Conservation (phyloP, 225 moss, liverwort and hornwort genomes). For the Marchantia paleacea region DNA sequence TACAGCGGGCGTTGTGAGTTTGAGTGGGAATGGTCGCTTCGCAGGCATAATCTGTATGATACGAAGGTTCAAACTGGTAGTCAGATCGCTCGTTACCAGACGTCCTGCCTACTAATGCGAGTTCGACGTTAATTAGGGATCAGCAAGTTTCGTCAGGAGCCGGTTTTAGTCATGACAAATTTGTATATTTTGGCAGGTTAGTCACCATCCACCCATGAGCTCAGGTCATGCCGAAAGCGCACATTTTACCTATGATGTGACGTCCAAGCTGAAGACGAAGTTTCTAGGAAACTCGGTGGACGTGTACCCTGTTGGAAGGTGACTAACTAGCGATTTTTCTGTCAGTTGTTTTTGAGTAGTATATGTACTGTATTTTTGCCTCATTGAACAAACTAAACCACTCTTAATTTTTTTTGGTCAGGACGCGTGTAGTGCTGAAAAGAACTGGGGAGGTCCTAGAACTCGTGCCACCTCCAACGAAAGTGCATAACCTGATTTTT, state of each 20-base stretch:
- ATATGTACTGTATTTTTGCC: neutral
- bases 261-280: constrained; percentile 90
- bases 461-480: constrained; percentile 78
- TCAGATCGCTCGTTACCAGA: too few species aligned
- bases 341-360: neutral
- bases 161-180: neutral
- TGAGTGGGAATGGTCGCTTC: too few species aligned
- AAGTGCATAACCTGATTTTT: constrained; percentile 89
- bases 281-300: constrained; percentile 92
- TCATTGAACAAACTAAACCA: neutral
- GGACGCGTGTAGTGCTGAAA: constrained; percentile 83
- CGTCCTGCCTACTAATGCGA: too few species aligned
- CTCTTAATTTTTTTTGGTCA: constrained; percentile 17
- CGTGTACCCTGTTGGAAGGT: constrained; percentile 86
- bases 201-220: constrained; percentile 95
- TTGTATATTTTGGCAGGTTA: constrained; percentile 48
- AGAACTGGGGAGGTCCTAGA: constrained; percentile 67
- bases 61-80: too few species aligned
- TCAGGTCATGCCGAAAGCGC: constrained; percentile 83
- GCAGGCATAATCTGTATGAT: too few species aligned
- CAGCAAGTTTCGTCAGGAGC: too few species aligned
- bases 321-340: neutral
- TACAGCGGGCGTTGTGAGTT: too few species aligned
- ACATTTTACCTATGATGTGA: constrained; percentile 76
- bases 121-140: too few species aligned